Conservation (phyloP, 768 basidiomycete species). For the Sarcomyxa edulis region DNA sequence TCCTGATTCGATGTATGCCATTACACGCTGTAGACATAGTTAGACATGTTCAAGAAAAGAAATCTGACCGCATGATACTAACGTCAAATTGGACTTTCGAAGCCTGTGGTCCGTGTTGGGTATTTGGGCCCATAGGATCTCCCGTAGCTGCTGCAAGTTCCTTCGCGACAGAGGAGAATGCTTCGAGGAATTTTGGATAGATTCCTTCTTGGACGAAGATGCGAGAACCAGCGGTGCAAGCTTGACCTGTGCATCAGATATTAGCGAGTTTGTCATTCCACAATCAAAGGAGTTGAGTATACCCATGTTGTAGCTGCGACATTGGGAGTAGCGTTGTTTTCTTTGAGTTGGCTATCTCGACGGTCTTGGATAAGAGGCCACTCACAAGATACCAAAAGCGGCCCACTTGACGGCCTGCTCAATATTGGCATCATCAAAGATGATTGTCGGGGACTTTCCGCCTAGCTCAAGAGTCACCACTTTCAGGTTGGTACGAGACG, state of each 20-base stretch:
- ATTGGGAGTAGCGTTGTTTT: background rate
- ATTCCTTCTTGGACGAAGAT: slow-evolving; percentile 52
- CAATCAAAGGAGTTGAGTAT: background rate
- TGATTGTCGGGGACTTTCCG: slow-evolving; percentile 60
- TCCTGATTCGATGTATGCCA: slow-evolving; percentile 72
- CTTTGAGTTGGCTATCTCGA: too few species aligned
- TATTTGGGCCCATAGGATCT: slow-evolving; percentile 35
- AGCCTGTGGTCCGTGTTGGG: slow-evolving; percentile 43
- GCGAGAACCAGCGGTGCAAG: slow-evolving; percentile 49
- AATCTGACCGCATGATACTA: slow-evolving; percentile 9
- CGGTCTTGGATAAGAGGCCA: too few species aligned
- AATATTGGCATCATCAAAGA: slow-evolving; percentile 59
- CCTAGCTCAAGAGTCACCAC: slow-evolving; percentile 68
- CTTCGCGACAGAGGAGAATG: slow-evolving; percentile 30
- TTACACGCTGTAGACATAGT: slow-evolving; percentile 45
- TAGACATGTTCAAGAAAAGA: slow-evolving; percentile 9
- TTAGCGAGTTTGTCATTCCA: slow-evolving; percentile 3
- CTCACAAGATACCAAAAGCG: slow-evolving; percentile 54
- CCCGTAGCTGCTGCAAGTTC: slow-evolving; percentile 37
- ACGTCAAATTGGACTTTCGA: slow-evolving; percentile 44
- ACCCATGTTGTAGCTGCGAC: slow-evolving; percentile 14
- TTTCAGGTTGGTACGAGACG: slow-evolving; percentile 64
- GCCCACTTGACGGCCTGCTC: slow-evolving; percentile 56
- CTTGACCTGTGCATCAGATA: slow-evolving; percentile 36
- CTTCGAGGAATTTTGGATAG: slow-evolving; percentile 51